Base-by-base conservation (phyloP, 164 flowering plant species). In the Macadamia integrifolia region DNA sequence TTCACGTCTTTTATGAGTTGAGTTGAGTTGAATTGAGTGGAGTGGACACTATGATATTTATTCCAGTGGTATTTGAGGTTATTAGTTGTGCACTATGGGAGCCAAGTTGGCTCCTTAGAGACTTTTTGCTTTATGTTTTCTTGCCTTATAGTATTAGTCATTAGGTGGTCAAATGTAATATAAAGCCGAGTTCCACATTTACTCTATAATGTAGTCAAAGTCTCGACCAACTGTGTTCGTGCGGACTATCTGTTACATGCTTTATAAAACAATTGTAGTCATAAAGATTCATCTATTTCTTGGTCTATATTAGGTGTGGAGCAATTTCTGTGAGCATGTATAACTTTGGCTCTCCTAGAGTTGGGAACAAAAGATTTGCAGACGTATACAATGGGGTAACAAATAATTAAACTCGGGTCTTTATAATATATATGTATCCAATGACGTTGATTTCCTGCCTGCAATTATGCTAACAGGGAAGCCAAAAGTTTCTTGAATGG, bases 311-410 rank as follows among this genome's bases (percentile, higher is more conserved):
- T 65, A 94, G 99, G 91, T 75, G 29, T 69, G 90, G 88, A 35
- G 87, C 79, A 66, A 87, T 94, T 65, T 81, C 81, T 65, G 87
- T 94, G 74, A 87, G 91, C 7, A 92, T 94, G 99, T 94, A 94
- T 69, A 94, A 94, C 77, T 94, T 94, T 71, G 99, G 99, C 74
- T 94, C 99, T 74, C 99, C 99, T 9, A 85, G 99, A 80, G 99
- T 94, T 77, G 99, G 99, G 63, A 94, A 94, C 83, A 87, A 68
- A 80, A 82, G 79, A 80, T 94, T 94, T 80, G 92, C 92, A 8
- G 95, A 94, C 64, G 74, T 87, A 32, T 94, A 94, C 75, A 94
- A 94, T 78, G 80, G 92, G 97, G 99, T 90, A 80, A 74, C 29
- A 15, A 40, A 31, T 48, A 61, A 9, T 9, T 9, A 13, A 61